These are phyloP conservation scores for Circinella umbellata DNA, from an alignment of 371 early-diverging fungal genomes.

Conservation along the genomic window DNA sequence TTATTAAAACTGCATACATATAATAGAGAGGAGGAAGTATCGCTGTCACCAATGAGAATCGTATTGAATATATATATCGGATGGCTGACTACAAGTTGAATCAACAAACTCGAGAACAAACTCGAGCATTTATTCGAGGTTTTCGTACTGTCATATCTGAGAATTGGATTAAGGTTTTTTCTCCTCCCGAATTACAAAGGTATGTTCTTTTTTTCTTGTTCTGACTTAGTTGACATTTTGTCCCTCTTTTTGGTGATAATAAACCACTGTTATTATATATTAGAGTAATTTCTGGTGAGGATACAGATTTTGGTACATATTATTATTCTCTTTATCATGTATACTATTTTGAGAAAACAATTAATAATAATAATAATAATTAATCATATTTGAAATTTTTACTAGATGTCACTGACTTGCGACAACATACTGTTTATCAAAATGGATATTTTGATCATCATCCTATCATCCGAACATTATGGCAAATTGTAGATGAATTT, in stretches of 20 bases:
- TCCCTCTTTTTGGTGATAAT: slow-evolving; percentile 25
- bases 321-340: not conserved
- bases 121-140: slow-evolving; percentile 80
- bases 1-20: not conserved
- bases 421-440: slow-evolving; percentile 84
- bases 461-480: slow-evolving; percentile 78
- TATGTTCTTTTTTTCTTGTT: slow-evolving; percentile 3
- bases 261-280: slow-evolving; percentile 50
- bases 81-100: slow-evolving; percentile 79
- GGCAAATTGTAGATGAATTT: slow-evolving; percentile 77
- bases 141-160: slow-evolving; percentile 68
- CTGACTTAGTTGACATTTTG: not conserved
- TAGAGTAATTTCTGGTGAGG: slow-evolving; percentile 82
- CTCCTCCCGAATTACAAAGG: slow-evolving; percentile 82
- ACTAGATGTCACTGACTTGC: slow-evolving; percentile 74
- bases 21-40: slow-evolving; percentile 63
- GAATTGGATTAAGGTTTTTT: slow-evolving; percentile 73
- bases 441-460: slow-evolving; percentile 81
- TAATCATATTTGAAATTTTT: not conserved
- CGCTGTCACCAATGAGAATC: slow-evolving; percentile 80
- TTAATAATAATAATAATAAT: too few relatives aligned
- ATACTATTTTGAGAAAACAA: not conserved
- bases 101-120: slow-evolving; percentile 80
- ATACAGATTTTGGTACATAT: slow-evolving; percentile 60
- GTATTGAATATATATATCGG: slow-evolving; percentile 81